These are phyloP conservation scores for Alternaria sp. DNA, from an alignment of 2,329 filamentous ascomycete species.

Conservation along the genomic window DNA sequence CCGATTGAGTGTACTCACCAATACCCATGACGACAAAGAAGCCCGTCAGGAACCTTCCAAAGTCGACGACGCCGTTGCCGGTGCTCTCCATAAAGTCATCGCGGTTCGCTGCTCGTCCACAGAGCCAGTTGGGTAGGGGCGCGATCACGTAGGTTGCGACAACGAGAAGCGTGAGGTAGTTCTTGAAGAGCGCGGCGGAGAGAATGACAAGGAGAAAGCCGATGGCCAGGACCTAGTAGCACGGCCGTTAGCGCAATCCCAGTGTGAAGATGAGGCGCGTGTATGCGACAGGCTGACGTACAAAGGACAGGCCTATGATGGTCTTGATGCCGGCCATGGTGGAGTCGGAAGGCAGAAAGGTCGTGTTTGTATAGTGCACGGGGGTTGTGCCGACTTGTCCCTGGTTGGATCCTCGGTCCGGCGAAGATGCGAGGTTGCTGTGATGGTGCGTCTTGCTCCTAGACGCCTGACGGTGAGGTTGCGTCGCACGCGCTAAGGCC, in stretches of 20 bases:
- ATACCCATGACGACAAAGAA: slow-evolving; percentile 98
- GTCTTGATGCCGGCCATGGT: slow-evolving; percentile 92
- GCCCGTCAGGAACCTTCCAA: slow-evolving; percentile 92
- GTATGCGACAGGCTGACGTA: slow-evolving; percentile 55
- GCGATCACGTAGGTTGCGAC: slow-evolving; percentile 95
- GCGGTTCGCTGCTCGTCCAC: slow-evolving; percentile 82
- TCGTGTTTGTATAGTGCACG: background rate
- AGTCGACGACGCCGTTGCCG: slow-evolving; percentile 85
- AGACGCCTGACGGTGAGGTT: slow-evolving; percentile 11
- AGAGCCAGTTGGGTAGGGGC: slow-evolving; percentile 96
- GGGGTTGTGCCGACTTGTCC: background rate
- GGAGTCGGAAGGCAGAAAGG: background rate
- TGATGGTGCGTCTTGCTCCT: slow-evolving; percentile 11
- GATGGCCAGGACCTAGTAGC: slow-evolving; percentile 81
- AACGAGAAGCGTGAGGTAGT: slow-evolving; percentile 94
- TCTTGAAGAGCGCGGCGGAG: slow-evolving; percentile 92
- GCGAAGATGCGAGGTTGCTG: slow-evolving; percentile 10
- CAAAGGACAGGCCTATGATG: slow-evolving; percentile 98
- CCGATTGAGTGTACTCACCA: slow-evolving; percentile 66
- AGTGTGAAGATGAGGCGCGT: slow-evolving; percentile 9
- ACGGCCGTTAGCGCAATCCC: slow-evolving; percentile 10
- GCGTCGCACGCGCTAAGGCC: slow-evolving; percentile 13
- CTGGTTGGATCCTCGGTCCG: slow-evolving; percentile 12
- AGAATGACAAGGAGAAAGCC: slow-evolving; percentile 99
- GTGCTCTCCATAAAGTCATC: slow-evolving; percentile 94